Conservation (phyloP, 2,329 filamentous ascomycete species). For the Akanthomyces lecanii region DNA sequence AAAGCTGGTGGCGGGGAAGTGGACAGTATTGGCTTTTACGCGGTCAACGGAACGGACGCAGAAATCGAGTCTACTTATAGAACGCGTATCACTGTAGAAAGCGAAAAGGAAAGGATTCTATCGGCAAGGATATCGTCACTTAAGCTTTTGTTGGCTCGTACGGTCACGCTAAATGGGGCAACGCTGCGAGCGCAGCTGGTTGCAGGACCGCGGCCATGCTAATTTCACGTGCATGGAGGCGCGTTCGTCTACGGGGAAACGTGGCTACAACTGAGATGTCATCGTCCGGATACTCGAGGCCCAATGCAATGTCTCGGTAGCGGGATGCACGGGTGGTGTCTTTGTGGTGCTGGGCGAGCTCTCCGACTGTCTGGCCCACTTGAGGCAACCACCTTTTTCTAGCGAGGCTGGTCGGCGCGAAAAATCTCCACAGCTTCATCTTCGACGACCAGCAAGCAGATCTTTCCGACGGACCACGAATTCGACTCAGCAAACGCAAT, state of each 20-base stretch:
- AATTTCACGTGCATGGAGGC: not conserved
- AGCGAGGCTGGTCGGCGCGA: constrained; percentile 7
- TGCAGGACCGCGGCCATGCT: not conserved
- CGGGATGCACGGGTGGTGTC: not conserved
- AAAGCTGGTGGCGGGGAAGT: constrained; percentile 20
- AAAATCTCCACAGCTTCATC: constrained; percentile 15
- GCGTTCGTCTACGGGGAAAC: not conserved
- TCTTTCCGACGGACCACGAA: constrained; percentile 29
- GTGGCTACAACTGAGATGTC: not conserved
- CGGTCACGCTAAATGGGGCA: constrained; percentile 1
- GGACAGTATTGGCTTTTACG: constrained; percentile 11
- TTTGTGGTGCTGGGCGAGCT: not conserved
- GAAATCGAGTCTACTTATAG: not conserved
- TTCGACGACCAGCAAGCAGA: constrained; percentile 29
- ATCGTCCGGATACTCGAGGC: not conserved
- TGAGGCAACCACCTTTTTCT: constrained; percentile 1
- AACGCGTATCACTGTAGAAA: not conserved
- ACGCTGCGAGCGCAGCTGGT: not conserved
- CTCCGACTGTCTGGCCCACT: constrained; percentile 3
- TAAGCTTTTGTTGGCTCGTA: constrained; percentile 7
- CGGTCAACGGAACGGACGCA: not conserved
- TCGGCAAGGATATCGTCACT: not conserved
- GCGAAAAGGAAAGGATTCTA: not conserved
- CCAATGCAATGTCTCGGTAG: not conserved
- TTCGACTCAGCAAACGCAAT: not conserved